These are phyloP conservation scores for Phoma sp. DNA, from an alignment of 2,329 filamentous ascomycete species.

Conservation along the genomic window DNA sequence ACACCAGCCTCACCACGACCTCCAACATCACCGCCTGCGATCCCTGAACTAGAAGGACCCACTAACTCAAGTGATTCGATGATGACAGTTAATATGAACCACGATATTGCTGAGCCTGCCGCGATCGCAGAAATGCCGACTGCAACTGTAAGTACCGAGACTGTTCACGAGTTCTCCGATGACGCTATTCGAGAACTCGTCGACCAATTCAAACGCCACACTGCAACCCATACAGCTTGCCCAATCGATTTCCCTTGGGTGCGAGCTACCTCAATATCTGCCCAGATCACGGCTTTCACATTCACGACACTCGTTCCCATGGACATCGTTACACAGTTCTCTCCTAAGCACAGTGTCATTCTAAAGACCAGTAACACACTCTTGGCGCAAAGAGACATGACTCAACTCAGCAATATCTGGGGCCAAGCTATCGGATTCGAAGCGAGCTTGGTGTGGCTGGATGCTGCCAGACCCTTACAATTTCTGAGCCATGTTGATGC, in stretches of 20 bases:
- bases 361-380: neutral
- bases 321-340: neutral
- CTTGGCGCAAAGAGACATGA: neutral
- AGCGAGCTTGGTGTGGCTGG: neutral
- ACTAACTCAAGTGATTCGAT: too few relatives aligned
- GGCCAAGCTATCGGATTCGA: neutral
- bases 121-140: neutral
- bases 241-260: neutral
- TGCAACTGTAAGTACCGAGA: neutral
- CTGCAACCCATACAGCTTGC: neutral
- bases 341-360: neutral
- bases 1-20: neutral
- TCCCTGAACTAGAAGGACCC: too few relatives aligned
- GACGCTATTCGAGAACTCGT: neutral
- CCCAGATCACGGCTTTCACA: neutral
- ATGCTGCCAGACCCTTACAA: neutral
- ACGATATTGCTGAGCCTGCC: neutral
- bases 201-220: neutral
- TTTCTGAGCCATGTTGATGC: neutral
- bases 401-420: neutral
- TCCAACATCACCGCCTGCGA: neutral
- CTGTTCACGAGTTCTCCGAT: neutral
- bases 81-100: neutral
- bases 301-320: neutral
- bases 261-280: neutral